Percentiles rank a stretch among this genome's conserved stretches.
Conservation (phyloP, 768 basidiomycete genomes). For the Psilocybe azurescens region DNA sequence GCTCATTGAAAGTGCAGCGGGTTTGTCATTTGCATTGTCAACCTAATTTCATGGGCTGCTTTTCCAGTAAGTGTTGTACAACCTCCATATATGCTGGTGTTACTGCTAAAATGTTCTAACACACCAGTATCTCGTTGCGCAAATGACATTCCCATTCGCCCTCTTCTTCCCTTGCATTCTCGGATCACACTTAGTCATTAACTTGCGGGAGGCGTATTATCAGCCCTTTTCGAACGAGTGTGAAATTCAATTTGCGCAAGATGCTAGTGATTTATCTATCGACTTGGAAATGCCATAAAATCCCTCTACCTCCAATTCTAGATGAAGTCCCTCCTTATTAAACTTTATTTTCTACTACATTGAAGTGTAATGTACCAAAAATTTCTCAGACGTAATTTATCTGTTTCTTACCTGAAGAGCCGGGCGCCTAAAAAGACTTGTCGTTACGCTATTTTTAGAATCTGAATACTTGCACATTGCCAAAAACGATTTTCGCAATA, state of each 20-base stretch:
- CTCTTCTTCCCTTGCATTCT: constrained; percentile 14
- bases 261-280: not conserved
- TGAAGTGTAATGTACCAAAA: too few relatives aligned
- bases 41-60: constrained; percentile 8
- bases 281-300: not conserved
- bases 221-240: constrained; percentile 16
- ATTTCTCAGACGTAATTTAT: too few relatives aligned
- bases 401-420: too few relatives aligned
- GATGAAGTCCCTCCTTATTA: too few relatives aligned
- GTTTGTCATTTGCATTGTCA: constrained; percentile 6
- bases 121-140: constrained; percentile 12
- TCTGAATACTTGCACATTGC: too few relatives aligned
- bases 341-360: too few relatives aligned
- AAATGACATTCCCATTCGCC: constrained; percentile 12
- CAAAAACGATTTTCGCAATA: too few relatives aligned
- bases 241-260: constrained; percentile 3
- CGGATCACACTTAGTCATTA: constrained; percentile 18
- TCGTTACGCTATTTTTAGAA: too few relatives aligned
- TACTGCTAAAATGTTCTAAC: too few relatives aligned
- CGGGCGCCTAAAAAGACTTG: too few relatives aligned
- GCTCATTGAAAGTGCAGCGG: not conserved
- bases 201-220: constrained; percentile 23
- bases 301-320: not conserved
- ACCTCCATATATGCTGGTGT: too few relatives aligned
- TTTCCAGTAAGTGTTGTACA: constrained; percentile 9